Evolutionary conservation across 805 yeast genomes (phyloP).

Genomic region (Wickerhamiella azymoides): DNA sequence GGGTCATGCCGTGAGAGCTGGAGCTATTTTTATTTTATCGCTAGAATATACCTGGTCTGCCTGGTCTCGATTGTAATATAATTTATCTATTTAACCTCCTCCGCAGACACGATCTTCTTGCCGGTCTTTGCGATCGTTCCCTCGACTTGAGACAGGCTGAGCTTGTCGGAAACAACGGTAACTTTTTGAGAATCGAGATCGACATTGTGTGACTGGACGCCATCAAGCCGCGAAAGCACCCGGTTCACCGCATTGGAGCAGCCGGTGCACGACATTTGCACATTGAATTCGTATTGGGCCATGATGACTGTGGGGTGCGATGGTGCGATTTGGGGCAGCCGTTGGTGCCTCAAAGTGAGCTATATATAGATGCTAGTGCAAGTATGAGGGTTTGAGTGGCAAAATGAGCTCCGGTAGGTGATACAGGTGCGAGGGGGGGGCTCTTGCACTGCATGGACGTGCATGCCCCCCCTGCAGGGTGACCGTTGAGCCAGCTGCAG

Average conservation of each 20-base stretch:
- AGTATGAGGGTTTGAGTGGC: too few relatives aligned
- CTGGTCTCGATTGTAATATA: constrained; percentile 30
- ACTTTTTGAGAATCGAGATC: constrained; percentile 74
- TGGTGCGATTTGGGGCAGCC: too few relatives aligned
- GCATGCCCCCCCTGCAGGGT: too few relatives aligned
- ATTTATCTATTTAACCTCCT: constrained; percentile 25
- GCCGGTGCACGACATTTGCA: constrained; percentile 27
- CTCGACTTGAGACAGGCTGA: constrained; percentile 66
- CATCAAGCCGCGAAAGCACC: constrained; percentile 55
- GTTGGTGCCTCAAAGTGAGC: too few relatives aligned
- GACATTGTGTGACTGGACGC: constrained; percentile 59
- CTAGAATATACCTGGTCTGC: constrained; percentile 81
- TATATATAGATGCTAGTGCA: too few relatives aligned
- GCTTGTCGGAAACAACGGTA: constrained; percentile 44
- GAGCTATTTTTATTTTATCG: too few relatives aligned
- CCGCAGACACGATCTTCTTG: constrained; percentile 61
- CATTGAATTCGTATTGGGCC: constrained; percentile 20
- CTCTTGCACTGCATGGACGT: too few relatives aligned
- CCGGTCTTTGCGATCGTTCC: constrained; percentile 82
- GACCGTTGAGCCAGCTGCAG: too few relatives aligned
- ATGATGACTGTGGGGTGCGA: constrained; percentile 6
- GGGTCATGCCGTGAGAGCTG: too few relatives aligned
- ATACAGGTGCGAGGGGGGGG: too few relatives aligned
- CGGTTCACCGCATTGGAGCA: constrained; percentile 79
- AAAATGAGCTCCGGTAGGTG: too few relatives aligned